Evolutionary conservation across 2,329 filamentous ascomycete genomes (phyloP).

Genomic region (Claviceps sp.): DNA sequence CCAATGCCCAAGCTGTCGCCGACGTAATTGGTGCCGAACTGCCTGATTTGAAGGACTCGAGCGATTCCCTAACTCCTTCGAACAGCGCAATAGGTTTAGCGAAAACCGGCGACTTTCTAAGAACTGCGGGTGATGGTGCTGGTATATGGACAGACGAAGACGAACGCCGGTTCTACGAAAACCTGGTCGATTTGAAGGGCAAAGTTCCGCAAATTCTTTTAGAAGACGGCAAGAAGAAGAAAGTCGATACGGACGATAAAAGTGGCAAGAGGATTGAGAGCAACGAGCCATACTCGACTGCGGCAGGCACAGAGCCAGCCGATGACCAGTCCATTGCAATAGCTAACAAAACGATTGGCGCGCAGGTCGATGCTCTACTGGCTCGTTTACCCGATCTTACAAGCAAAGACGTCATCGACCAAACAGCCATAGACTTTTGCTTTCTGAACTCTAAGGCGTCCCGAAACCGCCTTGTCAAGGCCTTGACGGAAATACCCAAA

Average conservation of each 20-base stretch:
- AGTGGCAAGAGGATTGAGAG: constrained; percentile 58
- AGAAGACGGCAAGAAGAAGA: constrained; percentile 93
- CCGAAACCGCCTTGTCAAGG: constrained; percentile 83
- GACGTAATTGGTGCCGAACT: constrained; percentile 83
- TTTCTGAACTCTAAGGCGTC: constrained; percentile 98
- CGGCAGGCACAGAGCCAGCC: constrained; percentile 34
- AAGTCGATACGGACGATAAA: constrained; percentile 65
- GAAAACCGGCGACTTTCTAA: constrained; percentile 85
- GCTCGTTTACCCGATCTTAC: constrained; percentile 81
- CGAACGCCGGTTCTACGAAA: constrained; percentile 95
- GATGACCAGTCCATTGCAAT: constrained; percentile 91
- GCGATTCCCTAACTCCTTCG: constrained; percentile 49
- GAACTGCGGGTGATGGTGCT: constrained; percentile 76
- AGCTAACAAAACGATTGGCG: constrained; percentile 92
- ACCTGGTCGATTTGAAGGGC: constrained; percentile 85
- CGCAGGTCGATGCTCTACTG: constrained; percentile 85
- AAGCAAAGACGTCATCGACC: constrained; percentile 82
- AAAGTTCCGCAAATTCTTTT: constrained; percentile 89
- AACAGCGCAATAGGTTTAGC: constrained; percentile 81
- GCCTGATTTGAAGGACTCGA: constrained; percentile 81
- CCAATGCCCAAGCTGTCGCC: constrained; percentile 82
- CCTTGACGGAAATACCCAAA: constrained; percentile 87
- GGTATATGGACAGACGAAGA: constrained; percentile 99
- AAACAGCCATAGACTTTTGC: constrained; percentile 91
- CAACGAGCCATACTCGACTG: constrained; percentile 39